phyloP scores from a whole-genome alignment of 768 basidiomycete genomes.

The Sarcodon sp. region DNA sequence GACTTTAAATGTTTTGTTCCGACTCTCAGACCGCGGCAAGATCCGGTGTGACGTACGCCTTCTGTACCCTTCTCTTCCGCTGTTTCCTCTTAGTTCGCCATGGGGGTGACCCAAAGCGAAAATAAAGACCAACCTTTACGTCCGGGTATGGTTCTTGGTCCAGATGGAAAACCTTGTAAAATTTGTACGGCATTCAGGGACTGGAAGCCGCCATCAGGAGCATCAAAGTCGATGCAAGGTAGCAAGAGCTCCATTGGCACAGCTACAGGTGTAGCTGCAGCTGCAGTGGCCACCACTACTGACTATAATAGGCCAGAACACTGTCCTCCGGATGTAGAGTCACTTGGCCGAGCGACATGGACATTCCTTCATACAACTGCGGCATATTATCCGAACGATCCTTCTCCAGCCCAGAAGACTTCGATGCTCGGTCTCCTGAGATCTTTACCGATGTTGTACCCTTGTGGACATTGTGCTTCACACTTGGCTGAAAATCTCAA shows the following conservation, averaged over 20 bases:
- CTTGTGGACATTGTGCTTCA: slow-evolving; percentile 74
- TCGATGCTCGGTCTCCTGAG: slow-evolving; percentile 77
- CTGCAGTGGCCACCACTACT: slow-evolving; percentile 12
- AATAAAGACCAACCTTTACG: slow-evolving; percentile 28
- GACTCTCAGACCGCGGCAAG: too few relatives aligned
- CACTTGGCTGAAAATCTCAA: slow-evolving; percentile 69
- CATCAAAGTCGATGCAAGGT: slow-evolving; percentile 14
- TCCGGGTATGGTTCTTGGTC: slow-evolving; percentile 79
- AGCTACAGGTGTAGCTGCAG: slow-evolving; percentile 6
- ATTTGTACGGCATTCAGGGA: slow-evolving; percentile 73
- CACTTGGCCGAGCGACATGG: slow-evolving; percentile 90
- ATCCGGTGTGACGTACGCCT: too few relatives aligned
- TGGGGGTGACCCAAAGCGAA: too few relatives aligned
- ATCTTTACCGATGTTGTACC: slow-evolving; percentile 75
- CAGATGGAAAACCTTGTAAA: slow-evolving; percentile 94
- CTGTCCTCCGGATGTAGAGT: slow-evolving; percentile 86
- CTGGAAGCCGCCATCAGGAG: slow-evolving; percentile 36
- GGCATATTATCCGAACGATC: slow-evolving; percentile 85
- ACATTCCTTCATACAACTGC: slow-evolving; percentile 93
- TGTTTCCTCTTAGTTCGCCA: too few relatives aligned
- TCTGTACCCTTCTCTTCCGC: too few relatives aligned
- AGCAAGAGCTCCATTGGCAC: background rate
- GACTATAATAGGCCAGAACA: slow-evolving; percentile 34
- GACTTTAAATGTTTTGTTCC: too few relatives aligned
- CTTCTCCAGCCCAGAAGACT: slow-evolving; percentile 60